A percentile compares a stretch with the other conserved stretches of the same genome.
Evolutionary conservation across 768 basidiomycete species (phyloP).

Genomic region (Boletus sp.): DNA sequence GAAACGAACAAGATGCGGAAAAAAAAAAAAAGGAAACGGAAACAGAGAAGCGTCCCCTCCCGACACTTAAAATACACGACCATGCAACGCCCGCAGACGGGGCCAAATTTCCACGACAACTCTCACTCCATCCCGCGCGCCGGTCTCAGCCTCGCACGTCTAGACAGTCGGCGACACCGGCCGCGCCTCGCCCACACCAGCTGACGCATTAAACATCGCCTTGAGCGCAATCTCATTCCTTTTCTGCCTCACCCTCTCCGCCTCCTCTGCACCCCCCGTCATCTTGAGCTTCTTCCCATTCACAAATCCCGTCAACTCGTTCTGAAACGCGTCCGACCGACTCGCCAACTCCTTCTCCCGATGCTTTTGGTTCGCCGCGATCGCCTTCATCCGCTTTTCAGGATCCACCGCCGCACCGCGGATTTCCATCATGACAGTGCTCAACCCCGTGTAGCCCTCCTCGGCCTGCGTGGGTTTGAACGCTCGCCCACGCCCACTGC

Average conservation of each 20-base stretch:
- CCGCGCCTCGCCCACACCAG: constrained; percentile 1
- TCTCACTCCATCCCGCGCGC: not conserved
- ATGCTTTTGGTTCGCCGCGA: constrained; percentile 81
- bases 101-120: too few species aligned
- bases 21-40: too few species aligned
- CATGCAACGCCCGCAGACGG: not conserved
- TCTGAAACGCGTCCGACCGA: constrained; percentile 78
- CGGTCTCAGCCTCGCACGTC: not conserved
- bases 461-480: constrained; percentile 65
- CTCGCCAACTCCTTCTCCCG: constrained; percentile 71
- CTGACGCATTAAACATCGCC: constrained; percentile 68
- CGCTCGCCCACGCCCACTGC: constrained; percentile 38
- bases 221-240: constrained; percentile 81
- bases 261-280: constrained; percentile 94
- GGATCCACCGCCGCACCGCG: constrained; percentile 79
- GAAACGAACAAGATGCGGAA: not conserved
- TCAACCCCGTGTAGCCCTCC: constrained; percentile 63
- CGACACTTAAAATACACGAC: not conserved
- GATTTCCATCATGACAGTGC: constrained; percentile 88
- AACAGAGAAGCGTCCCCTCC: not conserved
- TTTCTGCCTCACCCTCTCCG: constrained; percentile 81
- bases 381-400: constrained; percentile 83
- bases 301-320: constrained; percentile 85
- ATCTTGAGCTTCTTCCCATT: constrained; percentile 83
- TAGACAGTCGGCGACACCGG: constrained; percentile 8